Evolutionary conservation across 2,329 filamentous ascomycete species (phyloP).

Genomic region (Fusarium vanettenii): DNA sequence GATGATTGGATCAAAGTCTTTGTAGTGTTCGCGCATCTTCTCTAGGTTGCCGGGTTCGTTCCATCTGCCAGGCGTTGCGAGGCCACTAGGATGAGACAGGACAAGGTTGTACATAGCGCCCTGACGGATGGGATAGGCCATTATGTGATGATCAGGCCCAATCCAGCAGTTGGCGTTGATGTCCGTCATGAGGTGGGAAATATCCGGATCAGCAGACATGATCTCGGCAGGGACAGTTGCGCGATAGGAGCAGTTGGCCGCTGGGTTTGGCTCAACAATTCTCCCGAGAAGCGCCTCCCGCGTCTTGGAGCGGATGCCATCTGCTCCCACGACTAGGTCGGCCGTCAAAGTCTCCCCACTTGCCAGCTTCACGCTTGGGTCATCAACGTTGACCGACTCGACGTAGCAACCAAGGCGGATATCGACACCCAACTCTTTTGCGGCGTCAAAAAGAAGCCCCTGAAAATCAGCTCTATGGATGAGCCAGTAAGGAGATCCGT

Average conservation of each 20-base stretch:
- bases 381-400: not conserved
- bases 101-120: not conserved
- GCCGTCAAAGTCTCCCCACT: not conserved
- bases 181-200: not conserved
- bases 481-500: constrained; percentile 5
- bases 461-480: constrained; percentile 6
- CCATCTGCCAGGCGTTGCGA: not conserved
- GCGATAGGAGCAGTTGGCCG: constrained; percentile 3
- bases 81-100: not conserved
- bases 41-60: not conserved
- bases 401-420: not conserved
- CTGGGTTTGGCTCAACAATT: not conserved
- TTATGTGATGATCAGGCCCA: not conserved
- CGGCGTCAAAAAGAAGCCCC: not conserved
- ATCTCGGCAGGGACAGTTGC: not conserved
- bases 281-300: not conserved
- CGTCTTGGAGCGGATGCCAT: not conserved
- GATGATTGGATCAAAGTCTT: not conserved
- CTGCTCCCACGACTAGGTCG: not conserved
- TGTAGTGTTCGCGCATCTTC: not conserved
- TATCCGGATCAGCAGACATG: not conserved
- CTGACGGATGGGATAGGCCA: not conserved
- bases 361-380: not conserved
- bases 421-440: not conserved
- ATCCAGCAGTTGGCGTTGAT: not conserved